Evolutionary conservation across 495 filamentous ascomycete genomes (phyloP).

Genomic region (Daldinia vernicosa): DNA sequence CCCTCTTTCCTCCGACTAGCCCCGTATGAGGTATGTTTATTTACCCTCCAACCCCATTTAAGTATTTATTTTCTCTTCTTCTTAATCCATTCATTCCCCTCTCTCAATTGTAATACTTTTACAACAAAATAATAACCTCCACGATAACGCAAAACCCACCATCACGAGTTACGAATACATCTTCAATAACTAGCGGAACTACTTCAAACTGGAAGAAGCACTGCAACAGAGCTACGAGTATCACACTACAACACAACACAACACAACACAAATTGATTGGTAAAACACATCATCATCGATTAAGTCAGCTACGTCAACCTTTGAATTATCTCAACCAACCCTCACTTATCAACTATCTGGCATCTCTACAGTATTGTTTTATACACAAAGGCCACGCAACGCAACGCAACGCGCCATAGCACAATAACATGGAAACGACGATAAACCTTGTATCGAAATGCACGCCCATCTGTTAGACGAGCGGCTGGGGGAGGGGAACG

Average conservation of each 20-base stretch:
- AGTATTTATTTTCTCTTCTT: background rate
- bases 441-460: conserved; percentile 2
- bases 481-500: background rate
- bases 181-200: background rate
- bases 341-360: background rate
- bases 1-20: background rate
- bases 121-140: too few species aligned
- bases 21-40: too few species aligned
- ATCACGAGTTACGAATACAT: too few species aligned
- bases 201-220: background rate
- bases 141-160: too few species aligned
- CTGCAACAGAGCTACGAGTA: background rate
- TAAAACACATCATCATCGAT: background rate
- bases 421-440: background rate
- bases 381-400: conserved; percentile 2
- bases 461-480: background rate
- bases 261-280: background rate
- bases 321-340: background rate
- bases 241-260: too few species aligned
- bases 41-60: background rate
- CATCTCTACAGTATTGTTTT: background rate
- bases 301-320: background rate
- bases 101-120: background rate
- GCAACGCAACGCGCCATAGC: background rate
- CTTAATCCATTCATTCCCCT: background rate